phyloP scores from a whole-genome alignment of 2,329 filamentous ascomycete species.

The Apiospora arundinis region DNA sequence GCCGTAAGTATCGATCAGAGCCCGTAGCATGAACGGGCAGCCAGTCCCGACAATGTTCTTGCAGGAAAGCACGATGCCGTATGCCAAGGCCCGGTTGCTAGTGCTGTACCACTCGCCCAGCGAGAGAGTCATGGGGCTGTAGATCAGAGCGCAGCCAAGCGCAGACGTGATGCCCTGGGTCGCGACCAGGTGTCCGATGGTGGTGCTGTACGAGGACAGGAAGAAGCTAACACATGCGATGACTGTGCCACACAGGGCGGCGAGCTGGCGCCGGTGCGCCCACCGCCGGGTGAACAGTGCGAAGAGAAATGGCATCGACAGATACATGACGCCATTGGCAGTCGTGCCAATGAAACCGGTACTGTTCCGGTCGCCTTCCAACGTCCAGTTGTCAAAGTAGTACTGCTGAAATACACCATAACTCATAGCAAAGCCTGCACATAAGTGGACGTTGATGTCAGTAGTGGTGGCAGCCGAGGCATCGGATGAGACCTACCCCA shows the following conservation, averaged over 20 bases:
- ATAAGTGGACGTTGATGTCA: neutral
- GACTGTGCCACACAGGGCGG: slow-evolving; percentile 39
- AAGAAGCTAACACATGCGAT: slow-evolving; percentile 24
- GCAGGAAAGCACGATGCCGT: slow-evolving; percentile 68
- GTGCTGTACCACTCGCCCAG: slow-evolving; percentile 67
- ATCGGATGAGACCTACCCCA: neutral
- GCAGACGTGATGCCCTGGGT: slow-evolving; percentile 69
- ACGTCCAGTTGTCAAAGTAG: neutral
- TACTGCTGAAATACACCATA: slow-evolving; percentile 10
- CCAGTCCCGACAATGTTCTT: slow-evolving; percentile 58
- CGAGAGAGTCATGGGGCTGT: slow-evolving; percentile 48
- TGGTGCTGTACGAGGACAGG: slow-evolving; percentile 26
- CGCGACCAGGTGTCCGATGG: slow-evolving; percentile 53
- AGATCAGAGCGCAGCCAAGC: slow-evolving; percentile 61
- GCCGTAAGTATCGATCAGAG: slow-evolving; percentile 56
- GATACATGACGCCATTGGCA: slow-evolving; percentile 62
- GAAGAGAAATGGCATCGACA: slow-evolving; percentile 42
- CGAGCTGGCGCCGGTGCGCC: neutral
- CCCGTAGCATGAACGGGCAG: slow-evolving; percentile 59
- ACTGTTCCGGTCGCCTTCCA: neutral
- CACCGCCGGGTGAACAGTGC: neutral
- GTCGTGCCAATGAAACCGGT: slow-evolving; percentile 41
- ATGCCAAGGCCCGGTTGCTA: slow-evolving; percentile 61
- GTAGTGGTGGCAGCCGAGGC: neutral
- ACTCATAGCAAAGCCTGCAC: neutral